These are phyloP conservation scores for Triticum aestivum DNA, from an alignment of 176 grass and related monocot species.

Conservation along the genomic window IWGSC_CS_RefSeq_v2.1 NC_057801.1:268573024-268573523, in stretches of 20 bases:
- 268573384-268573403: not conserved
- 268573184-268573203: not conserved
- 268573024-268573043: not conserved
- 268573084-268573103: not conserved
- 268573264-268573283: not conserved
- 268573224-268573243: not conserved
- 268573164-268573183: not conserved
- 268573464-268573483: not conserved
- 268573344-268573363: not conserved
- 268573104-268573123: not conserved
- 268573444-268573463: not conserved
- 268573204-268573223: not conserved
- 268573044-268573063: not conserved
- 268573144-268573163: not conserved
- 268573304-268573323: constrained; percentile 3
- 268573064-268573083: not conserved
- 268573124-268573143: not conserved
- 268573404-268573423: not conserved
- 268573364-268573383: constrained; percentile 25
- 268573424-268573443: not conserved
- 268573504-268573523: not conserved
- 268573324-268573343: not conserved
- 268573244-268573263: not conserved
- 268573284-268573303: not conserved
- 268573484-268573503: not conserved